Evolutionary conservation across 805 yeast species (phyloP).

Genomic region (Starmerella bombi): DNA sequence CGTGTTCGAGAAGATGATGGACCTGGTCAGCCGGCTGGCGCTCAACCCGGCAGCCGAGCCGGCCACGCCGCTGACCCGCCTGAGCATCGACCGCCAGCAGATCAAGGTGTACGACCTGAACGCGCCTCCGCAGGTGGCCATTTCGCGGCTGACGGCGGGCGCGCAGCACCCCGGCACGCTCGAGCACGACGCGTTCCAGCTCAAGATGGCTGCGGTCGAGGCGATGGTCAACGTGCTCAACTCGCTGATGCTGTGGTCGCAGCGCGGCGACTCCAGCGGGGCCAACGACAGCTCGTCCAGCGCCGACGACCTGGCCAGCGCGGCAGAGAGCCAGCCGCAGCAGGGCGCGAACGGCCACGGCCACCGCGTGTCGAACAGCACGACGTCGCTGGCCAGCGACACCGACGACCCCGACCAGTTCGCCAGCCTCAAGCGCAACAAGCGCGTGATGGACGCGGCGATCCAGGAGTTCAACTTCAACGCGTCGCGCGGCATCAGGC

Average conservation of each 20-base stretch:
- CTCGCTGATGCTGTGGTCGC: constrained; percentile 79
- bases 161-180: constrained; percentile 15
- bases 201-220: constrained; percentile 68
- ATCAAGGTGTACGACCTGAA: constrained; percentile 49
- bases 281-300: not conserved
- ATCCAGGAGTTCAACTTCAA: constrained; percentile 68
- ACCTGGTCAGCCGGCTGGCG: constrained; percentile 60
- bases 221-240: constrained; percentile 71
- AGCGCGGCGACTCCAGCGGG: constrained; percentile 33
- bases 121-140: constrained; percentile 63
- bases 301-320: not conserved
- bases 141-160: constrained; percentile 43
- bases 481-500: constrained; percentile 66
- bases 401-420: constrained; percentile 69
- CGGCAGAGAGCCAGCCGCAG: not conserved
- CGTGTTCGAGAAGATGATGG: constrained; percentile 69
- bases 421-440: constrained; percentile 69
- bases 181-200: constrained; percentile 63
- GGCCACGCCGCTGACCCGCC: constrained; percentile 41
- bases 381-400: constrained; percentile 9
- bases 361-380: constrained; percentile 5
- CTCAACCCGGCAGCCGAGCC: constrained; percentile 60
- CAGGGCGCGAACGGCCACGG: constrained; percentile 1
- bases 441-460: constrained; percentile 68
- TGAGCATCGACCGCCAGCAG: constrained; percentile 36